These are phyloP conservation scores for Afroboletus lepidellus DNA, from an alignment of 1,284 basidiomycete genomes.

Conservation along the genomic window DNA sequence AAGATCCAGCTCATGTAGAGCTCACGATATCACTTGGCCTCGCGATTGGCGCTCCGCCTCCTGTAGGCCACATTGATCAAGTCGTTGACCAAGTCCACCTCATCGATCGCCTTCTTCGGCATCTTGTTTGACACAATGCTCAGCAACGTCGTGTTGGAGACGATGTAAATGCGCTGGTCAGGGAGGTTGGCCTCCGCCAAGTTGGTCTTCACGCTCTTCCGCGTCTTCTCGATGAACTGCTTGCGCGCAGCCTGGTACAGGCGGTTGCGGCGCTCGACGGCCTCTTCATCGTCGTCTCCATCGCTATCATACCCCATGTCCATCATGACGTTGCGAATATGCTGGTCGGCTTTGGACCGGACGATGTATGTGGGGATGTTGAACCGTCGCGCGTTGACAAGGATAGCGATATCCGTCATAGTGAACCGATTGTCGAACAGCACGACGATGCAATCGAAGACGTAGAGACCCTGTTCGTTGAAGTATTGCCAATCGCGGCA, in stretches of 20 bases:
- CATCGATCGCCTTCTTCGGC: constrained; percentile 6
- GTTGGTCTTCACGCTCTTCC: not conserved
- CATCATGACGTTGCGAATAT: not conserved
- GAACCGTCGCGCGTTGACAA: constrained; percentile 31
- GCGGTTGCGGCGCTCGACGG: not conserved
- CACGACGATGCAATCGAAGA: constrained; percentile 37
- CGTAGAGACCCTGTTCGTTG: constrained; percentile 37
- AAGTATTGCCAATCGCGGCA: constrained; percentile 39
- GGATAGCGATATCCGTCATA: constrained; percentile 1
- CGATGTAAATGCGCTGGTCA: not conserved
- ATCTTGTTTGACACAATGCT: constrained; percentile 1
- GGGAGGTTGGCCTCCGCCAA: not conserved
- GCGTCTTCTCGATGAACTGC: constrained; percentile 1
- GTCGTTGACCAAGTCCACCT: constrained; percentile 1
- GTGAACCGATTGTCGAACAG: constrained; percentile 23
- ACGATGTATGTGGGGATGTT: constrained; percentile 36
- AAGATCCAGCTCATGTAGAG: not conserved
- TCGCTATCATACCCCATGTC: not conserved
- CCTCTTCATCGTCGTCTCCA: not conserved
- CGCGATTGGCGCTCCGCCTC: not conserved
- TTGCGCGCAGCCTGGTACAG: not conserved
- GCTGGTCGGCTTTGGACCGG: constrained; percentile 36
- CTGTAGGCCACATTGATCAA: constrained; percentile 1
- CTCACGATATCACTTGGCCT: not conserved
- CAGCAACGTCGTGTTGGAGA: not conserved